These are phyloP conservation scores for Botrytis byssoidea DNA, from an alignment of 2,329 filamentous ascomycete genomes.

Conservation along the genomic window DNA sequence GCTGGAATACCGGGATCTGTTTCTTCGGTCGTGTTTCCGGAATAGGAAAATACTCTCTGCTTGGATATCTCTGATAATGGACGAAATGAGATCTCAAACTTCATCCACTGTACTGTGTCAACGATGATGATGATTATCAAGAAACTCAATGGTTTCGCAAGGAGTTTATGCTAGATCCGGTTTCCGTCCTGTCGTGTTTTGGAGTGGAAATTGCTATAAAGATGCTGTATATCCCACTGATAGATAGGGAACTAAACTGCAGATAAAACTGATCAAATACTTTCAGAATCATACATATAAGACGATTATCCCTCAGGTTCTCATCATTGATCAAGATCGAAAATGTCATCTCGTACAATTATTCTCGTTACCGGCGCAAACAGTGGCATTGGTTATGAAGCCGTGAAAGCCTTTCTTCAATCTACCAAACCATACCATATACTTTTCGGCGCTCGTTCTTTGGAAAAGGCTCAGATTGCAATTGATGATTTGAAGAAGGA, in stretches of 20 bases:
- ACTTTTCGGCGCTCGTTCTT: constrained; percentile 42
- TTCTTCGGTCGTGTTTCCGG: not conserved
- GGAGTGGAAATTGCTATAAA: not conserved
- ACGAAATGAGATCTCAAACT: not conserved
- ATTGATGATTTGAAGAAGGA: constrained; percentile 40
- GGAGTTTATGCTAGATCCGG: not conserved
- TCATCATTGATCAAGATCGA: not conserved
- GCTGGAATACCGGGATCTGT: not conserved
- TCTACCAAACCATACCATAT: constrained; percentile 43
- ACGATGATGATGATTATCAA: not conserved
- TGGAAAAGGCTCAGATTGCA: constrained; percentile 40
- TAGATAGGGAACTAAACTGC: not conserved
- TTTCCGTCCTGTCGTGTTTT: not conserved
- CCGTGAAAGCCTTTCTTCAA: constrained; percentile 42
- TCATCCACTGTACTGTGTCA: too few relatives aligned
- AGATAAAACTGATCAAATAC: not conserved
- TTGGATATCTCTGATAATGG: not conserved
- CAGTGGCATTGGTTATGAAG: constrained; percentile 46
- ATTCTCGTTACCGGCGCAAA: constrained; percentile 46
- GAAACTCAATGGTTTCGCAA: not conserved
- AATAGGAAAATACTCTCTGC: not conserved
- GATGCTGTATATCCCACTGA: not conserved
- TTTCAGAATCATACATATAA: not conserved
- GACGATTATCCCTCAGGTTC: not conserved
- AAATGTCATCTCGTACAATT: constrained; percentile 28